These are phyloP conservation scores for Suhomyces chickasaworum DNA, from an alignment of 1,139 yeast species.

Conservation along the genomic window DNA sequence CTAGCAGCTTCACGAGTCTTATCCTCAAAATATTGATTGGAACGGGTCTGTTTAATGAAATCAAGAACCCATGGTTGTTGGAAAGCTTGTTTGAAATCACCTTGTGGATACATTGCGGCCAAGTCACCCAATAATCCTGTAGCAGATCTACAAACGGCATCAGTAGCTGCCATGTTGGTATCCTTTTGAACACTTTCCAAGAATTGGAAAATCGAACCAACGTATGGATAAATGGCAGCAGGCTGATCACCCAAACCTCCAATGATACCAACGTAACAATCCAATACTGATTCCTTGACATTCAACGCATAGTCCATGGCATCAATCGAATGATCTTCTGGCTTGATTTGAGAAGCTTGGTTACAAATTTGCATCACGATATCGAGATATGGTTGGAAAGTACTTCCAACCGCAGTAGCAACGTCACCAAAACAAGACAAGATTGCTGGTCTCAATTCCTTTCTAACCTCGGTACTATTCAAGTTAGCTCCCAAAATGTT, in stretches of 20 bases:
- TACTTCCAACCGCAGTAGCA: slow-evolving; percentile 81
- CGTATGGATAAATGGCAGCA: slow-evolving; percentile 62
- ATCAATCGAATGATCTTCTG: slow-evolving; percentile 65
- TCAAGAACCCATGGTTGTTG: slow-evolving; percentile 76
- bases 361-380: slow-evolving; percentile 75
- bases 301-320: slow-evolving; percentile 72
- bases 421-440: slow-evolving; percentile 96
- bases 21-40: slow-evolving; percentile 59
- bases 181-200: slow-evolving; percentile 63
- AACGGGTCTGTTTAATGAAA: slow-evolving; percentile 72
- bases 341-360: slow-evolving; percentile 56
- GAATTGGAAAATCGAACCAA: slow-evolving; percentile 71
- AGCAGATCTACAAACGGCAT: slow-evolving; percentile 71
- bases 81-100: slow-evolving; percentile 67
- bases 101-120: slow-evolving; percentile 81
- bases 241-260: slow-evolving; percentile 80
- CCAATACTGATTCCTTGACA: slow-evolving; percentile 84
- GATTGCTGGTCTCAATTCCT: slow-evolving; percentile 83
- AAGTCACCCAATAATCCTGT: slow-evolving; percentile 92
- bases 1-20: slow-evolving; percentile 85
- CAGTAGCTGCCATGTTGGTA: slow-evolving; percentile 58
- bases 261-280: slow-evolving; percentile 92
- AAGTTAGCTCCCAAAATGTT: slow-evolving; percentile 73
- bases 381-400: slow-evolving; percentile 72
- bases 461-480: slow-evolving; percentile 64